Conservation (phyloP, 148 eudicot species). For the Persicaria maculosa region DNA sequence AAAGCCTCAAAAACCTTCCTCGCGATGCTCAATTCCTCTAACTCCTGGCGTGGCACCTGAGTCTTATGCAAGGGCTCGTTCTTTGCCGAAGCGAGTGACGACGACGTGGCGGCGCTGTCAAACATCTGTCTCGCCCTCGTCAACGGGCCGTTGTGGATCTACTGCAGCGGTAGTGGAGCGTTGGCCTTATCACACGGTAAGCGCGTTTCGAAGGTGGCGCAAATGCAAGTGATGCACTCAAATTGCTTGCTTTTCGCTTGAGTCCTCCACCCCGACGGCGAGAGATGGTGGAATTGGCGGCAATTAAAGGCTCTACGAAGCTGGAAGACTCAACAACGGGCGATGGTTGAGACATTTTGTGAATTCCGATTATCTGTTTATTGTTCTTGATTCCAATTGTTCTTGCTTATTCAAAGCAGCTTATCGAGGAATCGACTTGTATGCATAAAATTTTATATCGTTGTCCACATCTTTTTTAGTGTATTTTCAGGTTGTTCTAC, state of each 20-base stretch:
- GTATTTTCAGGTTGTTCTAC: too few species aligned
- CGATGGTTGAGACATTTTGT: not conserved
- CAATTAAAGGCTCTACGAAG: conserved; percentile 15
- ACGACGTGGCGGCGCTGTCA: conserved; percentile 32
- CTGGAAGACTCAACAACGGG: conserved; percentile 18
- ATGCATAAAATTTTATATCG: too few species aligned
- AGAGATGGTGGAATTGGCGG: conserved; percentile 33
- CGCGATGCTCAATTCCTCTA: conserved; percentile 24
- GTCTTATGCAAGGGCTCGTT: conserved; percentile 19
- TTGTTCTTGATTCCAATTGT: too few species aligned
- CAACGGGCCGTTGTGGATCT: conserved; percentile 78
- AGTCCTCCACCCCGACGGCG: conserved; percentile 61
- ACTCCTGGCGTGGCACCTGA: conserved; percentile 20
- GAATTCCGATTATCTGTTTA: too few species aligned
- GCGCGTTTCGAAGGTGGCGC: conserved; percentile 61
- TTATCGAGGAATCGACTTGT: too few species aligned
- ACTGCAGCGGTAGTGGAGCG: conserved; percentile 30
- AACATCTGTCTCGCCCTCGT: conserved; percentile 80
- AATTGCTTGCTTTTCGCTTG: conserved; percentile 52
- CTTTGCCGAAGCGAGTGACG: conserved; percentile 23
- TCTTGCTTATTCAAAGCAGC: too few species aligned
- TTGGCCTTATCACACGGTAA: conserved; percentile 52
- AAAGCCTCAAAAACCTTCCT: conserved; percentile 46
- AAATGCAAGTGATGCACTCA: conserved; percentile 24
- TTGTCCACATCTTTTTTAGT: too few species aligned